Conservation (phyloP, 495 filamentous ascomycete species). For the Xylaria grammica region DNA sequence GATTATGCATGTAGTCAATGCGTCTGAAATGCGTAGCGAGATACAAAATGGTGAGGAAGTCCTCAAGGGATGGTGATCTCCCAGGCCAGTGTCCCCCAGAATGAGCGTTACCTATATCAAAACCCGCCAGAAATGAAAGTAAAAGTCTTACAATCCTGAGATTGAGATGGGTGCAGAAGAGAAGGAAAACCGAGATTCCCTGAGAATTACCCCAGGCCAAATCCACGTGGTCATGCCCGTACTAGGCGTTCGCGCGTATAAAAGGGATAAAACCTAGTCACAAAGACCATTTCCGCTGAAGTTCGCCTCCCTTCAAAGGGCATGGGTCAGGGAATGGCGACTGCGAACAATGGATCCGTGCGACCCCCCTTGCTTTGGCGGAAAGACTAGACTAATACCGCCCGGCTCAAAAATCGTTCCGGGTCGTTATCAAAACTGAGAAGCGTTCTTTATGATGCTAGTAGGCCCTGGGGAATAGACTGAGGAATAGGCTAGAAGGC, state of each 20-base stretch:
- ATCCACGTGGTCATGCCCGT: not conserved
- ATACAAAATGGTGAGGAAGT: not conserved
- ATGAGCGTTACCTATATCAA: conserved; percentile 3
- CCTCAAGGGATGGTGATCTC: not conserved
- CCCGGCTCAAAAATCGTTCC: not conserved
- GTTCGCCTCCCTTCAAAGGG: not conserved
- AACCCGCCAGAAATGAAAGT: not conserved
- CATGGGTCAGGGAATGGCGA: not conserved
- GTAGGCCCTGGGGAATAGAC: too few relatives aligned
- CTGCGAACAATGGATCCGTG: not conserved
- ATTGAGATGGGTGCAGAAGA: not conserved
- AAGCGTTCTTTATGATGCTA: too few relatives aligned
- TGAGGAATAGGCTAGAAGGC: too few relatives aligned
- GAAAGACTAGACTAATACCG: too few relatives aligned
- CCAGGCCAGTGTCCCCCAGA: not conserved
- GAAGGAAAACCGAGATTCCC: not conserved
- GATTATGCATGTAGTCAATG: not conserved
- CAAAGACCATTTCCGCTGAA: not conserved
- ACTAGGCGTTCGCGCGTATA: not conserved
- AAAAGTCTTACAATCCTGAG: not conserved
- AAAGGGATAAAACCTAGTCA: not conserved
- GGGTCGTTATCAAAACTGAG: not conserved
- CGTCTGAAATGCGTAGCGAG: not conserved
- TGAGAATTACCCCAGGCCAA: not conserved
- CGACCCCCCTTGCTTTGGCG: not conserved